Evolutionary conservation across 495 filamentous ascomycete species (phyloP).

Genomic region (Penicillium crystallinum): DNA sequence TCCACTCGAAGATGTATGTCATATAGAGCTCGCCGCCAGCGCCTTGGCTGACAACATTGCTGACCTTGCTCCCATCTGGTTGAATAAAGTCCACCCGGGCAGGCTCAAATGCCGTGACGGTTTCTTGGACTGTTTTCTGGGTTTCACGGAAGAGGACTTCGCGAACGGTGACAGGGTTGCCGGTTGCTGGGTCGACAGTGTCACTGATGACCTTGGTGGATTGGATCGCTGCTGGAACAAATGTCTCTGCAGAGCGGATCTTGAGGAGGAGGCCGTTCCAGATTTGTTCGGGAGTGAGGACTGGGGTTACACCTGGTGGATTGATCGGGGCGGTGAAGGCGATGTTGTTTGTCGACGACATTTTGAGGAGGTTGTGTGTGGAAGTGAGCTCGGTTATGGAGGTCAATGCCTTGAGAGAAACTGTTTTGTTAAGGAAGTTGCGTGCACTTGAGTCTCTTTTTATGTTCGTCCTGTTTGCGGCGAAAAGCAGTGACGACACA

Average conservation of each 20-base stretch:
- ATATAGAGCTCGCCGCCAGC: constrained; percentile 39
- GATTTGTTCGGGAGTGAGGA: constrained; percentile 41
- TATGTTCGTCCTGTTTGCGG: background rate
- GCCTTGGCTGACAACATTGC: constrained; percentile 48
- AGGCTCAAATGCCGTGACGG: constrained; percentile 20
- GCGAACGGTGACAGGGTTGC: constrained; percentile 24
- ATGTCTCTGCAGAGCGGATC: constrained; percentile 44
- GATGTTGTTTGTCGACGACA: constrained; percentile 34
- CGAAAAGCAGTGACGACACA: background rate
- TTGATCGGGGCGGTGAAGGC: constrained; percentile 52
- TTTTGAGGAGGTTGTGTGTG: background rate
- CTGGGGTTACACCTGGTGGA: constrained; percentile 32
- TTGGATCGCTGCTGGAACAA: constrained; percentile 44
- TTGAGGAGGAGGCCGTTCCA: constrained; percentile 51
- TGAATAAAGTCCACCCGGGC: constrained; percentile 34
- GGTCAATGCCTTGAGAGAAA: background rate
- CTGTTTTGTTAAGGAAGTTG: background rate
- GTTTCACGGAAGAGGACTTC: constrained; percentile 24
- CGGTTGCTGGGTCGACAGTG: constrained; percentile 23
- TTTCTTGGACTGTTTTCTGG: constrained; percentile 19
- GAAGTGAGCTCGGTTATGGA: background rate
- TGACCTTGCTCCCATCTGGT: constrained; percentile 30
- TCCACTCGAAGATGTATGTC: constrained; percentile 54
- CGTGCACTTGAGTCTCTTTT: background rate
- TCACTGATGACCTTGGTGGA: constrained; percentile 36